Base-by-base conservation (phyloP, 306 rosid species). In the Pterocarpus macrocarpus region DNA sequence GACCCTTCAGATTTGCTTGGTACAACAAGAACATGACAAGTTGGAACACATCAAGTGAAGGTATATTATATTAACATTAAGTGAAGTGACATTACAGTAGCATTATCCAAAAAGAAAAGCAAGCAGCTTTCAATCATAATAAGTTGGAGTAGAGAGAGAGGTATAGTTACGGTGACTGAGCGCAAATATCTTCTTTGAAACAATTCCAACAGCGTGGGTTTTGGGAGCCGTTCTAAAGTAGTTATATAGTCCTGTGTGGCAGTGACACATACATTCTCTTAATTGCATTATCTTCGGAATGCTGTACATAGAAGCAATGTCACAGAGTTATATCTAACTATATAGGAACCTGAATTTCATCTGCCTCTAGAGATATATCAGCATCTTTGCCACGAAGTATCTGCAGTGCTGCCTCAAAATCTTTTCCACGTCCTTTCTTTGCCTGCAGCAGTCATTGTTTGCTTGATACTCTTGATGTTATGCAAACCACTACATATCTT, bases 351-450 rank as follows among this genome's bases (percentile, higher is more conserved):
- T 89, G 93, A 83, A 95, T 95, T 82, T 95, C 98, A 4, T 14
- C 89, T 38, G 96, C 93, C 86, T 93, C 98, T 22, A 50, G 38
- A 80, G 97, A 86, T 78, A 93, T 83, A 76, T 93, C 89, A 71
- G 83, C 90, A 78, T 88, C 95, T 86, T 86, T 84, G 39, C 99
- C 98, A 0, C 96, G 98, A 70, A 91, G 97, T 64, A 71, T 86
- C 81, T 82, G 89, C 66, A 95, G 69, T 22, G 99, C 89, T 8
- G 45, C 68, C 86, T 80, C 86, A 83, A 93, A 95, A 53, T 91
- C 98, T 73, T 81, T 75, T 12, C 63, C 44, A 10, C 87, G 86
- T 58, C 98, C 94, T 44, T 55, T 84, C 86, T 86, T 93, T 47
- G 98, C 98, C 99, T 95, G 88, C 71, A 81, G 88, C 71, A 81